phyloP scores from a whole-genome alignment of 108 stramenopile species.

The Epithemia pelagica region DNA sequence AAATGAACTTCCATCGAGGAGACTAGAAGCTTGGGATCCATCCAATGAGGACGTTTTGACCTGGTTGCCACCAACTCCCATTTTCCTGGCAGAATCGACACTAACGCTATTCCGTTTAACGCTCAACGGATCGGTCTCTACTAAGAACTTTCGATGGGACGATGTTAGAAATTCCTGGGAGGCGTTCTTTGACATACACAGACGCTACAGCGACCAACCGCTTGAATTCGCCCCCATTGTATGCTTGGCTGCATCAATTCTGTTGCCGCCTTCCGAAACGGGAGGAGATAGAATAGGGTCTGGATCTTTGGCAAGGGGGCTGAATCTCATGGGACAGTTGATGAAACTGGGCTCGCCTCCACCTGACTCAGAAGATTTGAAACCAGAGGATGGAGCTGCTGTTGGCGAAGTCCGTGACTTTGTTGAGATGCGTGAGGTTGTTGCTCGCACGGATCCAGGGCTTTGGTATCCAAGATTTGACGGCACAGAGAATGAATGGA shows the following conservation, averaged over 20 bases:
- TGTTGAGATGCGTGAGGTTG: slow-evolving; percentile 9
- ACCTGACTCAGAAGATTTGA: neutral
- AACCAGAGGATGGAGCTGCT: slow-evolving; percentile 13
- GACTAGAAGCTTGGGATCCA: slow-evolving; percentile 21
- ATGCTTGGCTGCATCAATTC: slow-evolving; percentile 44
- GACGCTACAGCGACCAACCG: slow-evolving; percentile 9
- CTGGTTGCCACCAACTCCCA: slow-evolving; percentile 77
- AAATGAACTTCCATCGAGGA: slow-evolving; percentile 19
- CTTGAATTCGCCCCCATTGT: slow-evolving; percentile 58
- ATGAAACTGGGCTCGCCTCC: slow-evolving; percentile 40
- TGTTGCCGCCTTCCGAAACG: slow-evolving; percentile 16
- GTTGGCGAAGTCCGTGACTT: slow-evolving; percentile 4
- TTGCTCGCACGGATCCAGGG: slow-evolving; percentile 33
- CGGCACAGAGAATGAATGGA: slow-evolving; percentile 45
- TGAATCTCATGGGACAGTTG: slow-evolving; percentile 55
- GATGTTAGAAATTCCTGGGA: slow-evolving; percentile 58
- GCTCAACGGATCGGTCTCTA: slow-evolving; percentile 50
- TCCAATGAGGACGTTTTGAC: slow-evolving; percentile 64
- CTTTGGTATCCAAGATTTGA: slow-evolving; percentile 40
- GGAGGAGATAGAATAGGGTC: slow-evolving; percentile 16
- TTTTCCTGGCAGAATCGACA: slow-evolving; percentile 62
- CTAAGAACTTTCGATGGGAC: slow-evolving; percentile 60
- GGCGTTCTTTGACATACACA: slow-evolving; percentile 27
- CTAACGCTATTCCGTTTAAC: slow-evolving; percentile 67
- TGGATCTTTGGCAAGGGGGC: slow-evolving; percentile 27